Evolutionary conservation across 371 early-diverging fungal genomes (phyloP).

Genomic region (Circinella minor): DNA sequence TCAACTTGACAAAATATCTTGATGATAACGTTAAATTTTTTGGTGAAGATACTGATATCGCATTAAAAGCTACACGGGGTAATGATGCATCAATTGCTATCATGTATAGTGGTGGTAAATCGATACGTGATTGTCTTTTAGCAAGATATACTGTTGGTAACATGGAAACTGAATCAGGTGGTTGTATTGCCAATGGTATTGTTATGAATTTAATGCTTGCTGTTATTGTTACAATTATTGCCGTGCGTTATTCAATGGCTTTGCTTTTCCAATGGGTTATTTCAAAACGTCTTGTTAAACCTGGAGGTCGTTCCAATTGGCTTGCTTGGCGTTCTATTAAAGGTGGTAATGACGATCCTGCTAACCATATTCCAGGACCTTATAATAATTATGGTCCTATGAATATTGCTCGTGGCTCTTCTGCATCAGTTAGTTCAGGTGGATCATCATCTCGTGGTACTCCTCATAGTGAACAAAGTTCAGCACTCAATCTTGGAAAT

Average conservation of each 20-base stretch:
- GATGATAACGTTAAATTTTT: constrained; percentile 10
- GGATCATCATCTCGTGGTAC: constrained; percentile 31
- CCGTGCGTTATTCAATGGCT: constrained; percentile 63
- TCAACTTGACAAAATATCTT: constrained; percentile 40
- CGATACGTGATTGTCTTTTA: constrained; percentile 44
- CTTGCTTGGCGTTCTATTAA: constrained; percentile 56
- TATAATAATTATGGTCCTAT: constrained; percentile 47
- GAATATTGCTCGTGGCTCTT: constrained; percentile 22
- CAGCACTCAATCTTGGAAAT: constrained; percentile 23
- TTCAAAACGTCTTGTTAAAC: constrained; percentile 45
- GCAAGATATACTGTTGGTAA: constrained; percentile 53
- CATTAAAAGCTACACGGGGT: constrained; percentile 36
- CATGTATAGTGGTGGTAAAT: constrained; percentile 35
- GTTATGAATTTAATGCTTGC: constrained; percentile 50
- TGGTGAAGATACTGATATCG: constrained; percentile 39
- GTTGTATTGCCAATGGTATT: constrained; percentile 64
- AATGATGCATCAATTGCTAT: constrained; percentile 53
- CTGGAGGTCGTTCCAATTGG: constrained; percentile 54
- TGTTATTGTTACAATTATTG: constrained; percentile 51
- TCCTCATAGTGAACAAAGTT: constrained; percentile 30
- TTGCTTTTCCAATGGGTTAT: constrained; percentile 67
- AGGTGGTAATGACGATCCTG: constrained; percentile 54
- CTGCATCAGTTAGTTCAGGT: constrained; percentile 27
- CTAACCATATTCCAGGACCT: constrained; percentile 51
- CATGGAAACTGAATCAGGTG: constrained; percentile 51